Evolutionary conservation across 352 stramenopile genomes (phyloP), one percentile per base, ranked within the genome.

Genomic region (Phytopythium boreale): DNA sequence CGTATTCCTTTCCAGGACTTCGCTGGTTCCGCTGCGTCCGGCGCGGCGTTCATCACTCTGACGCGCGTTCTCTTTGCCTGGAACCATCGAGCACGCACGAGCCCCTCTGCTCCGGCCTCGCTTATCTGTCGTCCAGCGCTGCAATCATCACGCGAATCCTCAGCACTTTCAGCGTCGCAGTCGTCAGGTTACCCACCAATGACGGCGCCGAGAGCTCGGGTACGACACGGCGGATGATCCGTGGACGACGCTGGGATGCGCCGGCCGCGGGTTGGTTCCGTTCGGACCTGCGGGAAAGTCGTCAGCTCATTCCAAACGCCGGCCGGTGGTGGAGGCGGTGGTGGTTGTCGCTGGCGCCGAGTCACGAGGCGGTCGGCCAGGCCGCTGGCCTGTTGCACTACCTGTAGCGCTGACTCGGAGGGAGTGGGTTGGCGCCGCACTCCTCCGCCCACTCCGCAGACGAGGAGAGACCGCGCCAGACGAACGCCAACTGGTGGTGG

Each of bases 251-350:
- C 4, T 14, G 34, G 34, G 34, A 14, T 39, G 10, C 10, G 10
- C 10, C 34, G 3, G 34, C 34, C 34, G 34, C 34, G n/a, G n/a
- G n/a, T n/a, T 39, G 34, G 7, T 39, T 53, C 14, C n/a, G 47
- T 53, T 27, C 47, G 47, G 47, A 53, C 34, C 11, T 53, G 17
- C 47, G 47, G 47, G 47, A 53, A 53, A 27, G 47, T 53, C 47
- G 47, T 27, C 47, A 53, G 47, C 47, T 53, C 47, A 31, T 53
- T 53, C 47, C n/a, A n/a, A 11, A 22, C n/a, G 8, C 8, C 47
- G 11, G 22, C 17, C 4, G n/a, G 47, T 7, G 34, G 10, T 14
- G 34, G 34, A 39, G 34, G 34, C 10, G 34, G 10, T 39, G 34
- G 34, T 14, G 34, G 34, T 10, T 39, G 34, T 10, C 34, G 34